phyloP scores from a whole-genome alignment of 2,329 filamentous ascomycete genomes.

The Fusarium siculi region DNA sequence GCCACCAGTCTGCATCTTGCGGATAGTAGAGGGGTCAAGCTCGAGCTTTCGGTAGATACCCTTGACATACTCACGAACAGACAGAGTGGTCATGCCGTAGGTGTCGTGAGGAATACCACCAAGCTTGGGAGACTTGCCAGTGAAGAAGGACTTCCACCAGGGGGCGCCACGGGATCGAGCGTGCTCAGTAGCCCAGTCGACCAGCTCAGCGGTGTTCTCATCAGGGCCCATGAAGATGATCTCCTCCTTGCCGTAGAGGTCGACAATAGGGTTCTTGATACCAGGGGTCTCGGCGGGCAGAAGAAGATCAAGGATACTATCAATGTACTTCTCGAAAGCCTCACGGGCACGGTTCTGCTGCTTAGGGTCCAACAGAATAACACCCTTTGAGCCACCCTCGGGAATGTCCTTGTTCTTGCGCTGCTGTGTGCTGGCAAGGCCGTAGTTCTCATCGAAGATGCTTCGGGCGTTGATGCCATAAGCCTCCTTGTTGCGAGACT shows the following conservation, averaged over 20 bases:
- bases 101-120: slow-evolving; percentile 96
- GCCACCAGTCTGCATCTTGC: slow-evolving; percentile 97
- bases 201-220: slow-evolving; percentile 97
- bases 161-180: slow-evolving; percentile 86
- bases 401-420: slow-evolving; percentile 99
- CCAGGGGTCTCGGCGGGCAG: slow-evolving; percentile 90
- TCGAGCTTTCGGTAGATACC: slow-evolving; percentile 97
- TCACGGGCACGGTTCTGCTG: slow-evolving; percentile 93
- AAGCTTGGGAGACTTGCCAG: slow-evolving; percentile 94
- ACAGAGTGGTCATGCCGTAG: slow-evolving; percentile 98
- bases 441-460: slow-evolving; percentile 98
- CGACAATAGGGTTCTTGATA: slow-evolving; percentile 98
- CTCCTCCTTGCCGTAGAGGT: slow-evolving; percentile 93
- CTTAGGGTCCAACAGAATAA: slow-evolving; percentile 91
- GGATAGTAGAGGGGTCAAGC: slow-evolving; percentile 84
- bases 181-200: slow-evolving; percentile 99
- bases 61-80: slow-evolving; percentile 93
- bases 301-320: slow-evolving; percentile 95
- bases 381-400: slow-evolving; percentile 97
- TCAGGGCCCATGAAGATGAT: slow-evolving; percentile 99
- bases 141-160: slow-evolving; percentile 99
- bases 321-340: slow-evolving; percentile 99
- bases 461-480: slow-evolving; percentile 97
- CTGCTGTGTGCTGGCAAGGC: slow-evolving; percentile 96
- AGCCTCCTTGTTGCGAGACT: slow-evolving; percentile 94